Base-by-base conservation (phyloP, 164 flowering plant species). In the Tetracentron sinense region DNA sequence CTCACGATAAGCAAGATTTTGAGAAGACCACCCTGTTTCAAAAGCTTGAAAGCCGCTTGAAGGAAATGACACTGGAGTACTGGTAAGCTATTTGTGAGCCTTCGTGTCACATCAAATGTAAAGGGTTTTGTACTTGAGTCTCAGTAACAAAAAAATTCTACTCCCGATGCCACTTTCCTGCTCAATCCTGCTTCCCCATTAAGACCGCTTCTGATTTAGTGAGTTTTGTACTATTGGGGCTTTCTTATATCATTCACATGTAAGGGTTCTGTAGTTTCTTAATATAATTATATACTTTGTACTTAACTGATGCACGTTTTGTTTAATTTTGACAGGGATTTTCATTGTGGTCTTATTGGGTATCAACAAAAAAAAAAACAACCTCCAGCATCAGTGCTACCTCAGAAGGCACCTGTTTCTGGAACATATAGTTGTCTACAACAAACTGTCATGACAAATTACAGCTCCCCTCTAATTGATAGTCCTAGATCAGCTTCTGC, bases 1-100 rank as follows among this genome's bases (percentile, higher is more conserved):
- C 87, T 11, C 99, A 95, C 72, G 88, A 88, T 73, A 95, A 95
- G 73, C 97, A 95, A 79, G 99, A 91, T 49, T 91, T 95, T 71
- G 99, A 91, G 83, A 89, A 80, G 78, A 91, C 96, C 55, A 61
- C 86, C 46, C 83, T 85, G 47, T 84, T 89, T 57, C 93, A 89
- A 70, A 95, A 83, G 75, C 94, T 95, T 59, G 96, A 91, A 81
- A 56, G 38, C 56, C 99, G 99, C 17, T 77, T 95, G 76, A 91
- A 84, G 75, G 87, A 82, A 20, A 95, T 95, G 99, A 79, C 96
- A n/a, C 54, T 69, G 72, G 99, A 95, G 66, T 95, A 95, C 73
- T 95, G 99, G 99, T 95, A 72, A 69, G 72, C 47, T 58, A 26
- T 46, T 51, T 53, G 51, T 26, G 19, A 12, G 11, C 31, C 16